Evolutionary conservation across 2,329 filamentous ascomycete genomes (phyloP).

Genomic region (Paecilomyces sp.): DNA sequence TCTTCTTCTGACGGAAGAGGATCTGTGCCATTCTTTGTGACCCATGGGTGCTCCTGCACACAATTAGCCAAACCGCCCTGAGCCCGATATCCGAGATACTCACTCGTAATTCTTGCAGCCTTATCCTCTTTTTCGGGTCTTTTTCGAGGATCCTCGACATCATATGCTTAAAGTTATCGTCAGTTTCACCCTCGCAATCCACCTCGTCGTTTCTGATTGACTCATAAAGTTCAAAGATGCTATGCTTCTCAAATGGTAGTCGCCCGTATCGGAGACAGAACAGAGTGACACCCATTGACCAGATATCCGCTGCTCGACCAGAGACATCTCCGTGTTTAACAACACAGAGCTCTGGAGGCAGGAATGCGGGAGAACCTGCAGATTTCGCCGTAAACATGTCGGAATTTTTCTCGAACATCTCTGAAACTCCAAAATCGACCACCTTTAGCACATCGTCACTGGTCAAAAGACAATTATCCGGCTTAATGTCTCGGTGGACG

Average conservation of each 20-base stretch:
- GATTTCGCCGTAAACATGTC: slow-evolving; percentile 91
- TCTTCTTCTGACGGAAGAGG: slow-evolving; percentile 72
- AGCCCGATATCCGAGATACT: slow-evolving; percentile 24
- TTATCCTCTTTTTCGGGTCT: slow-evolving; percentile 73
- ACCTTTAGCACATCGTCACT: slow-evolving; percentile 92
- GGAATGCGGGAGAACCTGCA: slow-evolving; percentile 87
- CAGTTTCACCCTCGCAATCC: slow-evolving; percentile 55
- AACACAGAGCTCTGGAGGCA: slow-evolving; percentile 87
- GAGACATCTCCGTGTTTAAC: slow-evolving; percentile 80
- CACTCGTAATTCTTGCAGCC: slow-evolving; percentile 74
- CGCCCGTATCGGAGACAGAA: slow-evolving; percentile 86
- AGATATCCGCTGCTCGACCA: slow-evolving; percentile 86
- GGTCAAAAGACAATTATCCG: slow-evolving; percentile 87
- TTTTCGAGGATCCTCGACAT: slow-evolving; percentile 73
- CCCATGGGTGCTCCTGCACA: slow-evolving; percentile 78
- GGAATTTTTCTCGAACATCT: slow-evolving; percentile 88
- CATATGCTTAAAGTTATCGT: slow-evolving; percentile 65
- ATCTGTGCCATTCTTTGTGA: slow-evolving; percentile 73
- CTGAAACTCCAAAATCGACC: slow-evolving; percentile 97
- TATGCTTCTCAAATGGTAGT: slow-evolving; percentile 75
- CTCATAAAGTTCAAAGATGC: slow-evolving; percentile 81
- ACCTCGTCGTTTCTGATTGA: slow-evolving; percentile 69
- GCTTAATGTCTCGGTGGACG: slow-evolving; percentile 95
- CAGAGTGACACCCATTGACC: slow-evolving; percentile 95
- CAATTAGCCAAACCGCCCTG: slow-evolving; percentile 5